Base-by-base conservation (phyloP, 345 rosid genomes). In the Eucalyptus curtisii region DNA sequence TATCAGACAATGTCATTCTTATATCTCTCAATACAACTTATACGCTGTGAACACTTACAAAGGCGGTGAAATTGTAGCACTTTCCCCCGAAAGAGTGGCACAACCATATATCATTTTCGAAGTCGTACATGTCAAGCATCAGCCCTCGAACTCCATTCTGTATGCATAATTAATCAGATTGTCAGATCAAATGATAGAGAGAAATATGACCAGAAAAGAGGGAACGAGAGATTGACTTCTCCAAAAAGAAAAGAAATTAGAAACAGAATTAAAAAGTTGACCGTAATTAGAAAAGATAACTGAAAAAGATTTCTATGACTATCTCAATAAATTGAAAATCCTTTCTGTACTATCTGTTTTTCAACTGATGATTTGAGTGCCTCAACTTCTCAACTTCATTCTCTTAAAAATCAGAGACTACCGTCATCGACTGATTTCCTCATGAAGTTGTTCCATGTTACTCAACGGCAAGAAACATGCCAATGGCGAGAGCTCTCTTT, bases 91-190 rank as follows among this genome's bases (percentile, higher is more conserved):
- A 87, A 87, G 99, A 98, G 91, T 98, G 99, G 91, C 99, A 98
- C 45, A 98, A 71, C 99, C 99, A 98, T 82, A 97, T 89, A 90
- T 95, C 98, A 86, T 94, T 94, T 52, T 89, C 86, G 90, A 95
- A 98, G 91, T 98, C 99, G 89, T 96, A 98, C 90, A 96, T 94
- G 86, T 98, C 99, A 10, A 97, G 94, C 99, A 98, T 97, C 12
- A 98, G 92, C 88, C 99, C 99, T 76, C 99, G 94, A 89, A 97
- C 97, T 85, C 98, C 99, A 95, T 98, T 98, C 99, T 97, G 90
- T 89, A 92, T 88, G 81, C 88, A 57, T 27, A 81, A 80, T 22
- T 10, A 64, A 68, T 44, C 40, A 79, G 49, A 81, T 19, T 16
- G 44, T 49, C 42, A 81, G 64, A 13, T 47, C 42, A 20, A 19